Base-by-base conservation (phyloP, 768 basidiomycete species). In the Thelephora aurantiotincta region DNA sequence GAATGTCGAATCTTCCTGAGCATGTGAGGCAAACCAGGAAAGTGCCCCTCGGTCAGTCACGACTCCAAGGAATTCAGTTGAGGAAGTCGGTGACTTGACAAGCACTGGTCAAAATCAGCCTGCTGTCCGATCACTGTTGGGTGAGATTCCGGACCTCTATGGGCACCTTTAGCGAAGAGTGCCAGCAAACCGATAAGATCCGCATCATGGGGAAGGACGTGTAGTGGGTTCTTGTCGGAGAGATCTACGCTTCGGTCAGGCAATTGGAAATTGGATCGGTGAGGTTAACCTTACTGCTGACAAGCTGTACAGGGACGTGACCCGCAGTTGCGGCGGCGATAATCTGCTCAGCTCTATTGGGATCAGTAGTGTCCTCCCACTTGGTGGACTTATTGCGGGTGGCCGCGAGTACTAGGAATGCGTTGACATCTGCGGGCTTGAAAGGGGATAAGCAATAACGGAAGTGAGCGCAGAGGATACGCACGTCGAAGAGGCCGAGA, bases 351-450 rank as follows among this genome's bases (percentile, higher is more conserved):
- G 78, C 70, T 2, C 80, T 75, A 18, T 16, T 41, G 1, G 74
- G 63, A 52, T 79, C 73, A 5, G 71, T 75, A 30, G 69, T 68
- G 14, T 82, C 59, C 44, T 80, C 74, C n/a, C 80, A 78, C 0
- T 72, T 68, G 19, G 66, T 61, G 35, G 82, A 68, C 2, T 79
- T 82, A 57, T 88, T 84, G 41, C 79, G 67, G 3, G 83, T 88
- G 6, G 87, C 85, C 9, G 87, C 87, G 42, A 90, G 67, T 2
- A 83, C 85, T 50, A 90, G 63, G 57, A 89, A 90, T n/a, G 87
- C 83, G 58, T 90, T 90, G 11, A 89, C 82, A 58, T 90, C 87
- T 14, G 86, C 79, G 54, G 76, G 88, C 86, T 90, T 53, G 13
- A 13, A 20, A 16, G 5, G 33, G 19, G 43, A 9, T 30, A 12